A percentile compares a stretch with the other conserved stretches of the same genome.
Conservation (phyloP, 805 yeast genomes). For the Isabelozyma rhagii region DNA sequence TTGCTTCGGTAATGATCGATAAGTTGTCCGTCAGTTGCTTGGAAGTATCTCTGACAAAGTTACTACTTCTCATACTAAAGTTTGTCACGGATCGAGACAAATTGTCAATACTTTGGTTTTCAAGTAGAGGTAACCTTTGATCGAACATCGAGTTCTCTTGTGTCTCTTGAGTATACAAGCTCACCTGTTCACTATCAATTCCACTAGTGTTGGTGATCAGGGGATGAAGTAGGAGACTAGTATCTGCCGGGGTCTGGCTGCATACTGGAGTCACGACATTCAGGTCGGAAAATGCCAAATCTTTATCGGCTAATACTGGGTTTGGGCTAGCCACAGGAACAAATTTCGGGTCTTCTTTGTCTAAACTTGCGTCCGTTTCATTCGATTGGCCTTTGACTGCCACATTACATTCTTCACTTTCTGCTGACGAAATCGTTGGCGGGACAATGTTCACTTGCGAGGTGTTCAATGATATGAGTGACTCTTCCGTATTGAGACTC, state of each 20-base stretch:
- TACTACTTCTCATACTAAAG: background rate
- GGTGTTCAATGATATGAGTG: background rate
- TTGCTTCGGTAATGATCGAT: slow-evolving; percentile 15
- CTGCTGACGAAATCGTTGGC: background rate
- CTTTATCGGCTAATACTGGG: slow-evolving; percentile 3
- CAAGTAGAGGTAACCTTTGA: slow-evolving; percentile 24
- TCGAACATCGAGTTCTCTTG: slow-evolving; percentile 16
- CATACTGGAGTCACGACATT: background rate
- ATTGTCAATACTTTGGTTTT: slow-evolving; percentile 17
- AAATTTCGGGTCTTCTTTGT: background rate
- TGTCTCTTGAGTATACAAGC: slow-evolving; percentile 11
- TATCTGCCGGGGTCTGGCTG: background rate
- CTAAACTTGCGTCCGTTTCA: background rate
- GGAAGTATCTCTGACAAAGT: background rate
- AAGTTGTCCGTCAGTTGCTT: slow-evolving; percentile 22
- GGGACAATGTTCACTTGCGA: background rate
- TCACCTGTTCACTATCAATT: slow-evolving; percentile 10
- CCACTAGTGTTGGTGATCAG: slow-evolving; percentile 5
- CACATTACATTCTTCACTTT: background rate
- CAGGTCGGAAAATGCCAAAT: background rate
- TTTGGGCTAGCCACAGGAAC: slow-evolving; percentile 5
- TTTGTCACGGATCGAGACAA: slow-evolving; percentile 6
- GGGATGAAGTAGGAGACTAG: background rate
- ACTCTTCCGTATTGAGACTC: background rate
- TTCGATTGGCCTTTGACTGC: background rate